Evolutionary conservation across 2,329 filamentous ascomycete genomes (phyloP), one percentile per base, ranked within the genome.

Genomic region (Ophiostoma ulmi): DNA sequence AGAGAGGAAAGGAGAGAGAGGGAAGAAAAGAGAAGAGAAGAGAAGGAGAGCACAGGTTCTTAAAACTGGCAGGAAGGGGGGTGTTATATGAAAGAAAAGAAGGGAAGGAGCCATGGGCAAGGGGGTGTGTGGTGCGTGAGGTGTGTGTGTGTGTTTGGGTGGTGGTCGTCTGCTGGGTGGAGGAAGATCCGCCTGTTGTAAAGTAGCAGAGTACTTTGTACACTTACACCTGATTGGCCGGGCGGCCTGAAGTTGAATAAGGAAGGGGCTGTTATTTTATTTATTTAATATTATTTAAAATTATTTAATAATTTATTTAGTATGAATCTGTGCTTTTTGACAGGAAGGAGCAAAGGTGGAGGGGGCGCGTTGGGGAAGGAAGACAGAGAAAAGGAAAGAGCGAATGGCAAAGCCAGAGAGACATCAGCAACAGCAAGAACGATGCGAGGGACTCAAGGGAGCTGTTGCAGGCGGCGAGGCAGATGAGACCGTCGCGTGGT

Each of bases 31-130:
- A 70, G 64, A 71, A 31, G 31, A 31, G 31, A 70, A 71, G 71
- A 72, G 74, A 73, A 72, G 72, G 74, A 70, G 73, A 72, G 63
- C 70, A 68, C 72, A 70, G 72, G 22, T 68, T 31, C 31, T 66
- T 52, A 70, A 52, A 68, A 70, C 68, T 48, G 70, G 73, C 71
- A 52, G 68, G 70, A 71, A 73, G 65, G 70, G 73, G 52, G 72
- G 63, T 70, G 68, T 68, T 68, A 67, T 72, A 73, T 70, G 69
- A 73, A 74, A 65, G 55, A 35, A 70, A 69, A 69, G 52, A 44
- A 22, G 70, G 73, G 72, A 73, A 74, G 70, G 73, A 70, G 73
- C 72, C 61, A 68, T 38, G 69, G 66, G 22, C 66, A 68, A n/a
- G 66, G 41, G 66, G 41, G 65, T 38, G n/a, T 17, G 20, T 41